Conservation (phyloP, 139 green algal species). For the Picochlorum sp. region DNA sequence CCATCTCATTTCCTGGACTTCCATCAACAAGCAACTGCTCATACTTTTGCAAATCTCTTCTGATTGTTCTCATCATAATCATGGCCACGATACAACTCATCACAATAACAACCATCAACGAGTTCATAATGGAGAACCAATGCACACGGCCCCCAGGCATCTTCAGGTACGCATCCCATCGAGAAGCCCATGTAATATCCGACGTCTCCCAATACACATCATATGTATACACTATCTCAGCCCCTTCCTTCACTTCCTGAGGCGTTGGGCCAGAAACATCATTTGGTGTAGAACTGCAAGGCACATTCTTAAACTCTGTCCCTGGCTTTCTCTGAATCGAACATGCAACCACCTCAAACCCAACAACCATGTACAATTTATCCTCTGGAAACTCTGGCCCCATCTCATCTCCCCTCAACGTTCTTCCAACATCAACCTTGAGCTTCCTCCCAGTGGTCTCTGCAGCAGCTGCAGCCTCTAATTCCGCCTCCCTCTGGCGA, state of each 20-base stretch:
- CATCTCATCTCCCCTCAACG: not conserved
- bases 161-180: conserved; percentile 93
- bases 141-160: conserved; percentile 86
- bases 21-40: conserved; percentile 83
- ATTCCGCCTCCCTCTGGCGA: conserved; percentile 23
- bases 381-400: conserved; percentile 1
- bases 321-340: conserved; percentile 59
- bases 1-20: conserved; percentile 34
- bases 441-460: conserved; percentile 17
- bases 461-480: conserved; percentile 40
- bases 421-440: not conserved
- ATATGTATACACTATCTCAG: conserved; percentile 66
- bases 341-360: conserved; percentile 87
- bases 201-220: conserved; percentile 85
- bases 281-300: conserved; percentile 48
- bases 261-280: conserved; percentile 31
- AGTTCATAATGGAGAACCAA: conserved; percentile 97
- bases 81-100: conserved; percentile 83
- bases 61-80: conserved; percentile 85
- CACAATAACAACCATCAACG: conserved; percentile 86
- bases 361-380: conserved; percentile 74
- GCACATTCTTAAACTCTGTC: conserved; percentile 42
- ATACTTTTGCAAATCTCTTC: conserved; percentile 85
- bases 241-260: conserved; percentile 63
- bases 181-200: conserved; percentile 75